These are phyloP conservation scores for Saccharomyces pastorianus DNA, from an alignment of 1,139 yeast genomes.

Conservation along the genomic window DNA sequence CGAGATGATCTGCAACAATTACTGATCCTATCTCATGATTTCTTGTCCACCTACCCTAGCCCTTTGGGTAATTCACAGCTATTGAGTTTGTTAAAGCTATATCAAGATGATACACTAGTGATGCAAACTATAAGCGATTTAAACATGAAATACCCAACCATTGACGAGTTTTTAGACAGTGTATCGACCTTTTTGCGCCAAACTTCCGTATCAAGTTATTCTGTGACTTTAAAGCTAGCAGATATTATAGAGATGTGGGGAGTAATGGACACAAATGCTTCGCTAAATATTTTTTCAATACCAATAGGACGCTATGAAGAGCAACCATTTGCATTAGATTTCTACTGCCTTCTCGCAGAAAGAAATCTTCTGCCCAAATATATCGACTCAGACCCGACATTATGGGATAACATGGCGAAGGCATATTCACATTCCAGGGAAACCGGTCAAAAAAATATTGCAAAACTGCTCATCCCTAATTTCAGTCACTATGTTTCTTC, in stretches of 20 bases:
- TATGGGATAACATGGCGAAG: neutral
- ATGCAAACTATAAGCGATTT: conserved; percentile 6
- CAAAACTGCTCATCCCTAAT: neutral
- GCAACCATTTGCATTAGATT: neutral
- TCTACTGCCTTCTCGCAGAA: conserved; percentile 9
- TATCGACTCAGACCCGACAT: neutral
- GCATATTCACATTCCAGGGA: neutral
- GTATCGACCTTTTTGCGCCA: neutral
- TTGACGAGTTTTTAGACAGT: neutral
- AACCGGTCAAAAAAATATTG: neutral
- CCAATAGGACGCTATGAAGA: conserved; percentile 1
- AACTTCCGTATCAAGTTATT: neutral
- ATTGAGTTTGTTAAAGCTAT: conserved; percentile 7
- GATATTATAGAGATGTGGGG: neutral
- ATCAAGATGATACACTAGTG: conserved; percentile 10
- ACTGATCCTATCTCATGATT: conserved; percentile 4
- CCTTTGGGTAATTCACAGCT: conserved; percentile 12
- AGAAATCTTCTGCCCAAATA: neutral
- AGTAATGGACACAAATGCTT: neutral
- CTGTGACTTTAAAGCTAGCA: neutral
- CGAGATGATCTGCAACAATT: neutral
- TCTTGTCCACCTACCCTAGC: conserved; percentile 6
- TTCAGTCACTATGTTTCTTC: neutral
- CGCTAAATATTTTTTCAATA: neutral
- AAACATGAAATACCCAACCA: conserved; percentile 2